Base-by-base conservation (phyloP, 2,329 filamentous ascomycete species). In the Mycosphaerella arachidis region DNA sequence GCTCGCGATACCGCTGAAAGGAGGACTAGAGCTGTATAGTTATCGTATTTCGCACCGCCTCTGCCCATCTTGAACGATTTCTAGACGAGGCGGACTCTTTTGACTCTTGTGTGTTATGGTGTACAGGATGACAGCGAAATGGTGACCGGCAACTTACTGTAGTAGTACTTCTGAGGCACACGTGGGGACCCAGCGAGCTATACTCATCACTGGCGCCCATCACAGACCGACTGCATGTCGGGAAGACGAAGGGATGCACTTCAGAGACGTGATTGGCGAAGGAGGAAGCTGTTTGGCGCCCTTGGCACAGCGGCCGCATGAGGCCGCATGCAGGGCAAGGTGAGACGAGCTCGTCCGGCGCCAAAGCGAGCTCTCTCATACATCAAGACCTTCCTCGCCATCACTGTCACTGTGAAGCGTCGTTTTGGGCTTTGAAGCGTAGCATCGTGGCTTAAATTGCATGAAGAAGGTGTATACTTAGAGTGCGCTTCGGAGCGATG, bases 21-120 rank as follows among this genome's bases (percentile, higher is more conserved):
- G 18, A 73, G 64, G 1, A 68, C 61, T 3, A 70, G 60, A 31
- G 70, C 68, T 20, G 66, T 67, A 56, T 70, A 71, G 67, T 63
- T 67, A 55, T 70, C 53, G 60, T 68, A 68, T 35, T 56, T 45
- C 8, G 58, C 50, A 30, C 67, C 60, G 33, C 66, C 65, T 61
- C 67, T 55, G 40, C 65, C 65, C 69, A 71, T 71, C 4, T 59
- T 62, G 61, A 40, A 46, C 30, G 43, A 37, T 5, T 20, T 10
- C 27, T 12, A 6, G 50, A 31, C 27, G 27, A 52, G n/a, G 10
- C 24, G 30, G 10, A 30, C 16, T 13, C 35, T 48, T 48, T 13
- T 31, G 29, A 24, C 18, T 27, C 48, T 52, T 24, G 46, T 20
- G 46, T 43, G 43, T 31, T 57, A 31, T 52, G 24, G 12, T 10